Conservation (phyloP, 345 rosid genomes). For the Hevea brasiliensis region DNA sequence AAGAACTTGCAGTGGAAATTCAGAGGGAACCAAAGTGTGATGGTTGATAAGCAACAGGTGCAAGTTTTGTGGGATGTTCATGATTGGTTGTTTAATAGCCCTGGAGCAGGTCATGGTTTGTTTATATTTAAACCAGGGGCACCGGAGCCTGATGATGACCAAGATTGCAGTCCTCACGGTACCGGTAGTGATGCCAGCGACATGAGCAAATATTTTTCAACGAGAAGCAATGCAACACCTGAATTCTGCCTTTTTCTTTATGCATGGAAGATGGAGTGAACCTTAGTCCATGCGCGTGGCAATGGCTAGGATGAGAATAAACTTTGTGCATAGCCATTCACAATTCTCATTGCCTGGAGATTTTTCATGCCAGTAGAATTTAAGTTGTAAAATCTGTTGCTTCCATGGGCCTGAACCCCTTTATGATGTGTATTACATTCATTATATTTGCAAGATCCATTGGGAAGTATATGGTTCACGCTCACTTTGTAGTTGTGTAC, state of each 20-base stretch:
- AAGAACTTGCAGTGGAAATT: slow-evolving; percentile 93
- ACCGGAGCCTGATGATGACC: slow-evolving; percentile 54
- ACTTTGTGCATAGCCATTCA: not conserved
- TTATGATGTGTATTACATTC: no score
- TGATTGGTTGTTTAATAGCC: slow-evolving; percentile 79
- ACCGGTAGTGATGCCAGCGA: slow-evolving; percentile 53
- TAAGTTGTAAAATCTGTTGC: no score
- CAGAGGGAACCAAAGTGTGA: slow-evolving; percentile 86
- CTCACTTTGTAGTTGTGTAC: not conserved
- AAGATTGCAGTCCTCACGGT: slow-evolving; percentile 46
- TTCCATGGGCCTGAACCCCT: no score
- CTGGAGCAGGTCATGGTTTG: slow-evolving; percentile 67
- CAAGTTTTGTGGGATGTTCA: slow-evolving; percentile 92
- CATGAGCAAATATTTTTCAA: slow-evolving; percentile 60
- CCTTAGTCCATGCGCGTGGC: not conserved
- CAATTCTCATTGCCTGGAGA: no score
- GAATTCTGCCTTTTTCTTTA: slow-evolving; percentile 84
- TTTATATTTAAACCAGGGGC: slow-evolving; percentile 83
- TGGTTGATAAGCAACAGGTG: slow-evolving; percentile 67
- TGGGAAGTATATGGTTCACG: not conserved
- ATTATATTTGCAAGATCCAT: no score
- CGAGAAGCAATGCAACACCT: slow-evolving; percentile 37
- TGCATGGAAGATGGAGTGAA: slow-evolving; percentile 88
- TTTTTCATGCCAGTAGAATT: no score
- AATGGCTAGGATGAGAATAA: not conserved